These are phyloP conservation scores for Phytophthora pluvialis DNA, from an alignment of 352 stramenopile species.

Conservation along the genomic window DNA sequence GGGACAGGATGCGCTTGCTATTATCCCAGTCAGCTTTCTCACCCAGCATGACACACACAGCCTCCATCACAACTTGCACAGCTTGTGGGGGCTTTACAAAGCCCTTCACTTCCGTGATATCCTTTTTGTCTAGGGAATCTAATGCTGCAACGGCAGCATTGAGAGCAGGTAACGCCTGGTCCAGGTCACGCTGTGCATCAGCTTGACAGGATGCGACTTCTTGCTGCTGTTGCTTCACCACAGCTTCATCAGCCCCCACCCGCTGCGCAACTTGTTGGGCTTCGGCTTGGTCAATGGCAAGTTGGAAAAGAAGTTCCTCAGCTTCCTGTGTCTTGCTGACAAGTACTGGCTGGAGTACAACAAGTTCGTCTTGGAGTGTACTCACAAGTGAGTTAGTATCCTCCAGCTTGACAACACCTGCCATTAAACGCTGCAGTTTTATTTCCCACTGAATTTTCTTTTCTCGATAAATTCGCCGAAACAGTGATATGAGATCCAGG, in stretches of 20 bases:
- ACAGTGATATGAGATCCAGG: slow-evolving; percentile 91
- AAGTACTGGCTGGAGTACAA: slow-evolving; percentile 82
- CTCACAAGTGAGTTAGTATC: slow-evolving; percentile 72
- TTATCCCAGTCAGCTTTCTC: slow-evolving; percentile 88
- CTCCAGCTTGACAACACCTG: slow-evolving; percentile 75
- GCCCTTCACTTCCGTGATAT: slow-evolving; percentile 88
- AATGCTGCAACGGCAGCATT: slow-evolving; percentile 77
- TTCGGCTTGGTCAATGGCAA: slow-evolving; percentile 68
- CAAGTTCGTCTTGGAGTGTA: slow-evolving; percentile 78
- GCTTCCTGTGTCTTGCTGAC: slow-evolving; percentile 67
- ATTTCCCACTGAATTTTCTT: slow-evolving; percentile 48
- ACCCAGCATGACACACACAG: slow-evolving; percentile 88
- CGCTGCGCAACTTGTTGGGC: slow-evolving; percentile 53
- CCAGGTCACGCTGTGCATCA: slow-evolving; percentile 78
- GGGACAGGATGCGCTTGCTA: slow-evolving; percentile 79
- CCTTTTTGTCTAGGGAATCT: slow-evolving; percentile 86
- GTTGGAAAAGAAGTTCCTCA: slow-evolving; percentile 63
- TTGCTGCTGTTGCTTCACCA: slow-evolving; percentile 71
- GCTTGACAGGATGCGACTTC: slow-evolving; percentile 66
- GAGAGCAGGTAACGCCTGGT: slow-evolving; percentile 75
- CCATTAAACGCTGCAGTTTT: slow-evolving; percentile 63
- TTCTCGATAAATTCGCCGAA: slow-evolving; percentile 73
- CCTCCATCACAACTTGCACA: slow-evolving; percentile 89
- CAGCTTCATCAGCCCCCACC: slow-evolving; percentile 61
- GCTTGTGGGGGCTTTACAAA: slow-evolving; percentile 86